These are phyloP conservation scores for Alternaria infectoria DNA, from an alignment of 2,329 filamentous ascomycete species.

Conservation along the genomic window DNA sequence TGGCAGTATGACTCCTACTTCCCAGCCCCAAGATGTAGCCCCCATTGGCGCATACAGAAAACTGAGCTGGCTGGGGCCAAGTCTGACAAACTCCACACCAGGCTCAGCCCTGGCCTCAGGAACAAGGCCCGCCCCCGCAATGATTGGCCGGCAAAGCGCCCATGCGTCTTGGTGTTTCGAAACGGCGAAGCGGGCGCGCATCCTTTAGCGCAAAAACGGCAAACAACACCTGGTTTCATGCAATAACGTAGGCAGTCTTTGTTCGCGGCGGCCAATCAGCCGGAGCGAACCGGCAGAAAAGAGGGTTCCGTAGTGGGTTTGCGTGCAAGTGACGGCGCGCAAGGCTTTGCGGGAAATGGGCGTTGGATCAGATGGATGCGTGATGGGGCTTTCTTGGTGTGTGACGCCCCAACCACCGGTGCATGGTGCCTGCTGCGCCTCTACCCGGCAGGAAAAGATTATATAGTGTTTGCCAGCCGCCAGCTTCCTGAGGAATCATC, in stretches of 20 bases:
- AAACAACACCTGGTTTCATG: conserved; percentile 19
- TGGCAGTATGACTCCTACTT: background rate
- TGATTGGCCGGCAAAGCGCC: conserved; percentile 25
- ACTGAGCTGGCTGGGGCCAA: conserved; percentile 10
- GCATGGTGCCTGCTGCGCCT: conserved; percentile 18
- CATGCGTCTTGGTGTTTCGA: conserved; percentile 28
- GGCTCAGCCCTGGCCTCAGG: conserved; percentile 11
- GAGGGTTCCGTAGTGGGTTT: background rate
- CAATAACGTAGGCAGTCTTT: conserved; percentile 5
- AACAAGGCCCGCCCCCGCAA: conserved; percentile 11
- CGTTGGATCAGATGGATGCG: background rate
- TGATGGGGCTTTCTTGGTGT: conserved; percentile 3
- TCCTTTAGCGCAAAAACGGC: conserved; percentile 9
- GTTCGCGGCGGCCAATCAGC: conserved; percentile 7
- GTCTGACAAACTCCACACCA: conserved; percentile 7
- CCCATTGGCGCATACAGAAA: background rate
- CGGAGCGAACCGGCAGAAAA: background rate
- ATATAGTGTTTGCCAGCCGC: conserved; percentile 23
- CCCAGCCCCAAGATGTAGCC: background rate
- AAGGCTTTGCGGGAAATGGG: background rate
- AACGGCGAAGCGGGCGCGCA: conserved; percentile 15
- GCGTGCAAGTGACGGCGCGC: background rate
- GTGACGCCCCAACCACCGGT: conserved; percentile 20
- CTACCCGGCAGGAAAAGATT: conserved; percentile 1
- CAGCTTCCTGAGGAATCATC: background rate